Base-by-base conservation (phyloP, 2,329 filamentous ascomycete genomes). In the Ambrosiella xylebori region DNA sequence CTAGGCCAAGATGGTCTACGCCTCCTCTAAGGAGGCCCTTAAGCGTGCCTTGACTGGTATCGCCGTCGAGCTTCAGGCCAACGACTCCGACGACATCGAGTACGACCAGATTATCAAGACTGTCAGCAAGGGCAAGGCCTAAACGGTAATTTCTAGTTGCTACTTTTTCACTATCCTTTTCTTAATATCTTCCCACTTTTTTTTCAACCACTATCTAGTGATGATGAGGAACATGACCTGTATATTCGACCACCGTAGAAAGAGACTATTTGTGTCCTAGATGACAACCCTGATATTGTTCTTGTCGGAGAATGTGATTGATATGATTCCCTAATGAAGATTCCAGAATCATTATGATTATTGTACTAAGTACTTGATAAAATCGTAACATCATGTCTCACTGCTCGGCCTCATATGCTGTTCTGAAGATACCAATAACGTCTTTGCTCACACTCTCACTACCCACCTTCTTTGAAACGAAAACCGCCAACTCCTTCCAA, bases 1-100 rank as follows among this genome's bases (percentile, higher is more conserved):
- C 59, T 64, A 89, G 86, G 78, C 84, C 72, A 89, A 89, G 78
- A 93, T 93, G 87, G 79, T 89, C 71, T 93, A 91, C 77, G 85
- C 86, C 66, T 86, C 87, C 56, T 93, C 87, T 72, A 93, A 91
- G 76, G 85, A 90, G 66, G 84, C 85, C 61, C 79, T 93, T 65
- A 91, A 89, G 80, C 83, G 84, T 71, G 72, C 85, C 55, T 79
- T 93, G 63, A 86, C 80, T 68, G 86, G 86, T 63, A 74, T 91
- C 65, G 84, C 84, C 61, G 74, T 76, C 65, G 86, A 91, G 70
- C 77, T 90, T 66, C 86, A 93, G 76, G 86, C 86, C 75, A 90
- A 90, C 75, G 86, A 91, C 71, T 72, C 74, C 64, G 85, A 88
- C 71, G 86, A 91, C 71, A 86, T 93, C 68, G 86, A 90, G 74